Conservation (phyloP, 371 early-diverging fungal genomes). For the Mucor plumbeus region DNA sequence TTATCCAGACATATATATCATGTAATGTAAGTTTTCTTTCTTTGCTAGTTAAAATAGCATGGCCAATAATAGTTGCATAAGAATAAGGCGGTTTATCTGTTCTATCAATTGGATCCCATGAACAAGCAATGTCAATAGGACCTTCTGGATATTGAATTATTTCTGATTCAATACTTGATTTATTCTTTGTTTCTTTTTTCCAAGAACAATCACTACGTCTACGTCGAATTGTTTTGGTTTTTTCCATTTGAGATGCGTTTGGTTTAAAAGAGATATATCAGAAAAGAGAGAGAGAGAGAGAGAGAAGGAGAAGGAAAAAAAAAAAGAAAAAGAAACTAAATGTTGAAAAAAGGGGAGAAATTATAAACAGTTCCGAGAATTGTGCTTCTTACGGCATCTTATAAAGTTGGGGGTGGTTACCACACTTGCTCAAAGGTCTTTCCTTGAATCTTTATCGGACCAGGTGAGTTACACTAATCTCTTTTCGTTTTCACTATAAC, state of each 20-base stretch:
- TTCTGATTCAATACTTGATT: neutral
- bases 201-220: constrained; percentile 23
- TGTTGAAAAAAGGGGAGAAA: neutral
- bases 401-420: constrained; percentile 10
- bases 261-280: neutral
- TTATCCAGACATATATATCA: constrained; percentile 94
- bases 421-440: neutral
- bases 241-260: constrained; percentile 8
- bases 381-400: constrained; percentile 7
- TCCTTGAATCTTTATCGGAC: constrained; percentile 8
- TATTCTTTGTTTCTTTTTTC: neutral
- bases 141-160: constrained; percentile 21
- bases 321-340: neutral
- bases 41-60: constrained; percentile 83
- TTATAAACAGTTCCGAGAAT: constrained; percentile 10
- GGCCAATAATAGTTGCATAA: constrained; percentile 92
- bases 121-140: constrained; percentile 28
- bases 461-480: constrained; percentile 18
- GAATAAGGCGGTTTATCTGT: constrained; percentile 88
- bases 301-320: constrained; percentile 2
- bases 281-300: constrained; percentile 14
- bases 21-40: constrained; percentile 81
- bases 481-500: constrained; percentile 1
- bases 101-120: constrained; percentile 51
- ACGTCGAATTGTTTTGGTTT: constrained; percentile 15